Evolutionary conservation across 306 rosid genomes (phyloP).

Genomic region (Inga oerstediana): DNA sequence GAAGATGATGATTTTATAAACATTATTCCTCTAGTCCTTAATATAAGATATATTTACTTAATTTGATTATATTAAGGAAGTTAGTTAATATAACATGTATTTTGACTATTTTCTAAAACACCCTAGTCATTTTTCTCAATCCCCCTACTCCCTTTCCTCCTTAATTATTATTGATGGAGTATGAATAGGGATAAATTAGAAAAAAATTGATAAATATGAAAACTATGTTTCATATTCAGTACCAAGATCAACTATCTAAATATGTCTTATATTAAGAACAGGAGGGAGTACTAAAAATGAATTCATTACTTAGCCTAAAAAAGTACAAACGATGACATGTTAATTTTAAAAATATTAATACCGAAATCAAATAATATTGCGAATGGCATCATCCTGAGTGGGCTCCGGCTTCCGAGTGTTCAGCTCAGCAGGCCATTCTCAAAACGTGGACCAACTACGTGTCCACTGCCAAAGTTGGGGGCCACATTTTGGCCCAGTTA

Average conservation of each 20-base stretch:
- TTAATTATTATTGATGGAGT: no score
- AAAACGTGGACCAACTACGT: background rate
- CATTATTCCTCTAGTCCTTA: no score
- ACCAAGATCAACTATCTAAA: no score
- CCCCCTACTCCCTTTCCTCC: rapidly evolving
- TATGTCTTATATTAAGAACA: no score
- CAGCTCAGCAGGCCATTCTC: background rate
- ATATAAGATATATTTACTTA: no score
- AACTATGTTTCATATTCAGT: no score
- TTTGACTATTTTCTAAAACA: no score
- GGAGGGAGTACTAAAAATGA: background rate
- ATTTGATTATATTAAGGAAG: no score
- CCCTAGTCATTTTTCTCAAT: no score
- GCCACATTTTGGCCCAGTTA: background rate
- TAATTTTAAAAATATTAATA: background rate
- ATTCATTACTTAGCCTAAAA: background rate
- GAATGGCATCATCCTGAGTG: background rate
- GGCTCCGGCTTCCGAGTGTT: background rate
- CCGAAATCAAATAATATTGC: background rate
- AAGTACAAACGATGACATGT: background rate
- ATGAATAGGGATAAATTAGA: no score
- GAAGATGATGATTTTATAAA: background rate
- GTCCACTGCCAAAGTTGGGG: background rate
- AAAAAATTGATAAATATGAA: no score
- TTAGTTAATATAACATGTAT: no score